Conservation (phyloP, 1,284 basidiomycete genomes). For the Phylloporus gajari region DNA sequence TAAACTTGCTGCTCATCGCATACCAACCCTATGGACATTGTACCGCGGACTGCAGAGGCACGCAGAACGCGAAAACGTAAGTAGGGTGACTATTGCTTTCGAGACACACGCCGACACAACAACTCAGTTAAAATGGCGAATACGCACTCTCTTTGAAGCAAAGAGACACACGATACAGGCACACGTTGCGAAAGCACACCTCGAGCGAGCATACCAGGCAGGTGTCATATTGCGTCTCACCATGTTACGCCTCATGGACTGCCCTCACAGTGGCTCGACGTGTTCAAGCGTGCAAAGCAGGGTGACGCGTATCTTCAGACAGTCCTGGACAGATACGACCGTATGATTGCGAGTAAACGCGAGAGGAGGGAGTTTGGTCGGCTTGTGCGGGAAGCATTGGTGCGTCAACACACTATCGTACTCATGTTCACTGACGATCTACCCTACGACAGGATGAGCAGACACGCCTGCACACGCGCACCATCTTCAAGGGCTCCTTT, state of each 20-base stretch:
- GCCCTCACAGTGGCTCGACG: constrained; percentile 67
- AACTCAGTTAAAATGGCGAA: constrained; percentile 64
- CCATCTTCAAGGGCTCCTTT: constrained; percentile 75
- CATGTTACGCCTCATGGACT: constrained; percentile 3
- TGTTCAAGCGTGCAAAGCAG: constrained; percentile 60
- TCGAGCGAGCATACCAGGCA: constrained; percentile 66
- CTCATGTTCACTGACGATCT: background rate
- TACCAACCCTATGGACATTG: constrained; percentile 78
- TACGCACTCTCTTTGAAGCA: constrained; percentile 64
- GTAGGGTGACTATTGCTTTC: constrained; percentile 32
- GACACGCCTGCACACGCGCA: constrained; percentile 60
- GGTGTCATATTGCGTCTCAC: background rate
- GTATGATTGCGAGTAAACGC: constrained; percentile 61
- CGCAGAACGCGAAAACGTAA: constrained; percentile 66
- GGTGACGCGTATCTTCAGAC: constrained; percentile 60
- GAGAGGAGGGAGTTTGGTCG: constrained; percentile 60
- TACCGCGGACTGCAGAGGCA: constrained; percentile 75
- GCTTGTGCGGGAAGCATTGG: constrained; percentile 61
- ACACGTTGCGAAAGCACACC: constrained; percentile 53
- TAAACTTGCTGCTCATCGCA: constrained; percentile 74
- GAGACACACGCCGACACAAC: background rate
- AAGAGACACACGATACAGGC: constrained; percentile 63
- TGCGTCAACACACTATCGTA: constrained; percentile 40
- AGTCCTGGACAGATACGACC: constrained; percentile 65
- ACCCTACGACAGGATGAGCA: constrained; percentile 54